phyloP scores from a whole-genome alignment of 768 basidiomycete species.

The Podaxis rugospora region DNA sequence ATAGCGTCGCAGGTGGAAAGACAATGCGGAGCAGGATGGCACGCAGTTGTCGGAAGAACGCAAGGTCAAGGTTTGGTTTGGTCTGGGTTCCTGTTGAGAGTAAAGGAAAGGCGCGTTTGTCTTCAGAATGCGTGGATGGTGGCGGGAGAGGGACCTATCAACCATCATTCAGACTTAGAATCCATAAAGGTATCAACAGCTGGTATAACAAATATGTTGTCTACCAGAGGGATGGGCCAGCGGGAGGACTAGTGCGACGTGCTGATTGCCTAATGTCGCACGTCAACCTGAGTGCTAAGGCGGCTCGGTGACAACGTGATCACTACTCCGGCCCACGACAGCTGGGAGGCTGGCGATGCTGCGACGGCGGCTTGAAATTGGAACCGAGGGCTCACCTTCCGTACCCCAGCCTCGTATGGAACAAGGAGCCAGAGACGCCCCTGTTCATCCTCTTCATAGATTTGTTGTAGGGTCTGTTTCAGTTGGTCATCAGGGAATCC shows the following conservation, averaged over 20 bases:
- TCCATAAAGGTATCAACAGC: neutral
- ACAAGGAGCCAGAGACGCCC: constrained; percentile 57
- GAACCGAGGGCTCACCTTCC: constrained; percentile 42
- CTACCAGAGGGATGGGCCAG: no score
- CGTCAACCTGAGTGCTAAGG: no score
- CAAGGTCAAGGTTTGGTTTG: constrained; percentile 65
- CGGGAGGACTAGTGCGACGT: no score
- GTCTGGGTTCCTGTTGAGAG: constrained; percentile 34
- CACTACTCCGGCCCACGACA: neutral
- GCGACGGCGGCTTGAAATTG: neutral
- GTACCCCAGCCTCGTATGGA: constrained; percentile 57
- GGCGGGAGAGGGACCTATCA: constrained; percentile 34
- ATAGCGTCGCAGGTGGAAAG: constrained; percentile 47
- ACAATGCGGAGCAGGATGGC: constrained; percentile 69
- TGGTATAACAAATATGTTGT: neutral
- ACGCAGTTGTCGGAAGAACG: constrained; percentile 68
- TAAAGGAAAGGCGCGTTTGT: constrained; percentile 61
- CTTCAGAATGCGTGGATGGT: constrained; percentile 51
- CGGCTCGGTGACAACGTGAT: no score
- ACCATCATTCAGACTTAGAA: neutral
- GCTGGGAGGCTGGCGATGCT: neutral
- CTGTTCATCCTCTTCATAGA: constrained; percentile 57
- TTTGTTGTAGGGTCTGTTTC: constrained; percentile 46
- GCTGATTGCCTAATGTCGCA: no score
- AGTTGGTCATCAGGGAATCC: constrained; percentile 37